Base-by-base conservation (phyloP, 2,329 filamentous ascomycete genomes). In the Talaromyces sp. region DNA sequence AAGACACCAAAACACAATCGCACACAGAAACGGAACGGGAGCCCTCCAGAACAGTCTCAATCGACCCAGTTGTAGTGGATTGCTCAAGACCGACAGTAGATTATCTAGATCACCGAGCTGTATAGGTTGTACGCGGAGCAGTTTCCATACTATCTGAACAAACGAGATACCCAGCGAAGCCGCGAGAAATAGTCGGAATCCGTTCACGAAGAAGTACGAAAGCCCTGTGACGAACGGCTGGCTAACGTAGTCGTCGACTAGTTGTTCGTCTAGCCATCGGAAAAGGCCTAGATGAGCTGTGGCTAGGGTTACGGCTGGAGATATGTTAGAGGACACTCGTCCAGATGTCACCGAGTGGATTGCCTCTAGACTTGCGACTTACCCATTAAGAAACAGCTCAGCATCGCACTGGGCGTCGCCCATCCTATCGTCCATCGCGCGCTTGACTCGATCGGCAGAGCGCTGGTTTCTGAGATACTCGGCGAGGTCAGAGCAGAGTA, bases 371-470 rank as follows among this genome's bases (percentile, higher is more conserved):
- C 27, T 34, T 34, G 51, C 17, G 10, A 19, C 62, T 34, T 51
- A 64, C 62, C 62, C 15, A 58, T 58, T 5, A 59, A 51, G 25
- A 51, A 64, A 40, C 49, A 54, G 34, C 53, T 64, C 15, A 64
- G 17, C 6, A 64, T 64, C 7, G 53, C 53, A 5, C 62, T 58
- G 15, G 62, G 62, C 19, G 62, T 64, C 8, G 59, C 40, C 62
- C 62, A 64, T 31, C 62, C 62, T 36, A 64, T 64, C 7, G 62
- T 64, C 62, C 62, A 64, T 43, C 62, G 62, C 59, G 43, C 34
- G 38, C 13, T 43, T 22, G 58, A 61, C 13, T 53, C 19, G 59
- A 53, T 49, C 29, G 27, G 17, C 27, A 17, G 17, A 40, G 45
- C 38, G 22, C 31, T 53, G 4, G 19, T 29, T n/a, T 51, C 29